Conservation (phyloP, 2,329 filamentous ascomycete species). For the Fusarium sarcochroum region DNA sequence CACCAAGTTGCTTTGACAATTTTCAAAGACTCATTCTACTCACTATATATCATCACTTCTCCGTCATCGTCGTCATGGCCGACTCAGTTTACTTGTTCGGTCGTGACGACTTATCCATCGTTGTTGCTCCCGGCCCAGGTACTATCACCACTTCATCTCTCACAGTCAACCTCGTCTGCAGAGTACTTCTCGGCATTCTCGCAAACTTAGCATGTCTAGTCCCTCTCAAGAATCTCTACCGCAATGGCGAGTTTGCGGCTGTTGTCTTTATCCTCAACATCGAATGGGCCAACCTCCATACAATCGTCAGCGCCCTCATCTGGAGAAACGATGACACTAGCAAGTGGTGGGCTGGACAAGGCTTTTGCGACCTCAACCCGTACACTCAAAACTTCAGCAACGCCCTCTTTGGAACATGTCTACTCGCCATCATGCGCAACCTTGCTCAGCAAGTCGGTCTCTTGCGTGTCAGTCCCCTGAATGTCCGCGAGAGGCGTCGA, state of each 20-base stretch:
- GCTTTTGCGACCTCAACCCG: constrained; percentile 67
- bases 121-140: constrained; percentile 37
- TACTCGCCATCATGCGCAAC: constrained; percentile 69
- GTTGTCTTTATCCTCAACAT: constrained; percentile 63
- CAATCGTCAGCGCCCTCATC: constrained; percentile 64
- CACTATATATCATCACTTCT: background rate
- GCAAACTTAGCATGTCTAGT: constrained; percentile 64
- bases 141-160: constrained; percentile 51
- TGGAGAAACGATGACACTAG: constrained; percentile 67
- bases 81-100: constrained; percentile 33
- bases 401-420: constrained; percentile 63
- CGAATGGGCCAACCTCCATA: constrained; percentile 63
- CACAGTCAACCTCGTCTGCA: constrained; percentile 62
- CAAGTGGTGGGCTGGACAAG: constrained; percentile 66
- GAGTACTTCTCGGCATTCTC: constrained; percentile 63
- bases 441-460: constrained; percentile 66
- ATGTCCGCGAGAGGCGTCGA: constrained; percentile 57
- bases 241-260: constrained; percentile 68
- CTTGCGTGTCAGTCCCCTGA: constrained; percentile 58
- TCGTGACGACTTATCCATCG: constrained; percentile 43
- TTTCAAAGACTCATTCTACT: background rate
- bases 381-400: constrained; percentile 63
- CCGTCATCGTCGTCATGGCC: constrained; percentile 27
- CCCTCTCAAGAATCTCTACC: constrained; percentile 65
- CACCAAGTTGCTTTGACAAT: constrained; percentile 18